Evolutionary conservation across 202 grass and related monocot species (phyloP).

Genomic region (Dendrocalamus latiflorus): DNA sequence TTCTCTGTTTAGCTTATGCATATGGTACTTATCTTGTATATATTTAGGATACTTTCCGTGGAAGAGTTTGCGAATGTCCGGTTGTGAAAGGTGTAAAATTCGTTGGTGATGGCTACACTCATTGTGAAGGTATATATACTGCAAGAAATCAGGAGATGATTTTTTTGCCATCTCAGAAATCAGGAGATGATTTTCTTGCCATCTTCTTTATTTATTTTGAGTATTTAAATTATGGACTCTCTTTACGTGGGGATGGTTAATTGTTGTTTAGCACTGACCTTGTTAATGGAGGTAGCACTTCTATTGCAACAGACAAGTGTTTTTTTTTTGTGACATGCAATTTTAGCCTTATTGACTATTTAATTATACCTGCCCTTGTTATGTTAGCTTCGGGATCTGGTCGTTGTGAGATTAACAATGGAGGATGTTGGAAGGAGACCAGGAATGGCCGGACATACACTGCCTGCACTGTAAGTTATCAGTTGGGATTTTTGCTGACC

Average conservation of each 20-base stretch:
- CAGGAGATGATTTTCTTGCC: background rate
- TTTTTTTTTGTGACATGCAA: background rate
- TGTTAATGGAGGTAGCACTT: background rate
- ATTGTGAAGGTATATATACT: constrained; percentile 70
- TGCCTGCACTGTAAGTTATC: constrained; percentile 69
- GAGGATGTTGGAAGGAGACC: constrained; percentile 84
- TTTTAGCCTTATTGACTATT: background rate
- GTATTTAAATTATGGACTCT: background rate
- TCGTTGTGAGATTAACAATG: constrained; percentile 76
- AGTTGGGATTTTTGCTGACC: background rate
- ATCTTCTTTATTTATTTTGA: background rate
- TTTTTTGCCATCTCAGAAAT: background rate
- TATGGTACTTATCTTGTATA: constrained; percentile 16
- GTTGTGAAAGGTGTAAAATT: constrained; percentile 79
- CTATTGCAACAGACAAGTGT: background rate
- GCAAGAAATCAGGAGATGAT: background rate
- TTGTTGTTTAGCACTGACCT: background rate
- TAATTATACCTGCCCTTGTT: background rate
- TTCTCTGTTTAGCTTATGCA: constrained; percentile 9
- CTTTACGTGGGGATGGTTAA: background rate
- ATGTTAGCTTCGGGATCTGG: constrained; percentile 72
- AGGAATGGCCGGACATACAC: constrained; percentile 54
- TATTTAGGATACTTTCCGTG: constrained; percentile 81
- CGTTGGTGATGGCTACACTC: constrained; percentile 87
- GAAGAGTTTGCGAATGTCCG: constrained; percentile 84